Conservation (phyloP, 106 monocot species). For the Alisma plantagoaquatica region DNA sequence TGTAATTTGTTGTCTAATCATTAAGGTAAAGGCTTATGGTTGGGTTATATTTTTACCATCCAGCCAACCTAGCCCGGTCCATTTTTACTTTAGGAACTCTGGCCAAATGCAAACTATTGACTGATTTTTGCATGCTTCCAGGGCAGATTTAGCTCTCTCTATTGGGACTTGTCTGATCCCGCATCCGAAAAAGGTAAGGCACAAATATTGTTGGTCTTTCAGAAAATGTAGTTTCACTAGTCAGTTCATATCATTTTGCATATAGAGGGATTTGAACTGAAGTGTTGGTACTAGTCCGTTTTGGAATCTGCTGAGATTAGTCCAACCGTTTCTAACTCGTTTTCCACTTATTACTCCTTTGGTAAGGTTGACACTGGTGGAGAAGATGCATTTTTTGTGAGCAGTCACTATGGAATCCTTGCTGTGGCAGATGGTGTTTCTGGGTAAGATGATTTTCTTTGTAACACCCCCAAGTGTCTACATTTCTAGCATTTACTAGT, state of each 20-base stretch:
- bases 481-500: not conserved
- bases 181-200: constrained; percentile 92
- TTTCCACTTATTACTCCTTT: constrained; percentile 4
- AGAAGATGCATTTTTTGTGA: constrained; percentile 88
- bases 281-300: not conserved
- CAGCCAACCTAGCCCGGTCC: too few relatives aligned
- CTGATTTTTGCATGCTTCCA: constrained; percentile 21
- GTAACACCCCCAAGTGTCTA: not conserved
- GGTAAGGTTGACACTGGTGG: constrained; percentile 69
- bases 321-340: not conserved
- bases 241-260: not conserved
- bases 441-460: constrained; percentile 34
- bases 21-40: too few relatives aligned
- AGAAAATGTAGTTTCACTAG: not conserved
- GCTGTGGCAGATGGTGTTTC: constrained; percentile 96
- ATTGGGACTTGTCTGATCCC: constrained; percentile 66
- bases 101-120: too few relatives aligned
- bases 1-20: too few relatives aligned
- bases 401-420: constrained; percentile 57
- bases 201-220: not conserved
- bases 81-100: too few relatives aligned
- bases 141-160: constrained; percentile 68
- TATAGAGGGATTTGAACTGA: not conserved
- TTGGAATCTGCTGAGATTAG: not conserved
- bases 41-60: too few relatives aligned